These are phyloP conservation scores for Cladosporium sp. DNA, from an alignment of 2,329 filamentous ascomycete genomes.

Conservation along the genomic window DNA sequence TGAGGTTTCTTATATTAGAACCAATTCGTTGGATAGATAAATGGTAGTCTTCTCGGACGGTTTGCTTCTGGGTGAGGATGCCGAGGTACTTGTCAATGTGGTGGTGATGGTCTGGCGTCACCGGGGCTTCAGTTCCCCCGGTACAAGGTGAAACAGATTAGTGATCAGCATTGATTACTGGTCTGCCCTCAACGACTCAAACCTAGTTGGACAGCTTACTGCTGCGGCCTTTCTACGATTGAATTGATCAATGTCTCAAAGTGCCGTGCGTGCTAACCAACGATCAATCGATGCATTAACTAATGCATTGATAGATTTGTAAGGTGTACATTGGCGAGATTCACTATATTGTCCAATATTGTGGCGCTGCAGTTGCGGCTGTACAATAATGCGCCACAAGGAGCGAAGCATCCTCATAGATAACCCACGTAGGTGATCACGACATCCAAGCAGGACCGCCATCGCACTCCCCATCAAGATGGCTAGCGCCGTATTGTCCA, in stretches of 20 bases:
- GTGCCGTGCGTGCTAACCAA: neutral
- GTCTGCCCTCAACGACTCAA: neutral
- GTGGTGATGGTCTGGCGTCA: neutral
- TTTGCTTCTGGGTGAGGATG: neutral
- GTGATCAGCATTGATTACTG: neutral
- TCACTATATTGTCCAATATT: too few species aligned
- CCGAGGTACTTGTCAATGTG: neutral
- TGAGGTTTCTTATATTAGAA: neutral
- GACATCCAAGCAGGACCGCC: neutral
- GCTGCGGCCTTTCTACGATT: neutral
- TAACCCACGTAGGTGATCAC: too few species aligned
- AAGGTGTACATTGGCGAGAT: too few species aligned
- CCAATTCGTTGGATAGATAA: neutral
- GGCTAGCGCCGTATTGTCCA: neutral
- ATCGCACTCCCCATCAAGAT: neutral
- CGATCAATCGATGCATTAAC: neutral
- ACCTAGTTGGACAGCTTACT: neutral
- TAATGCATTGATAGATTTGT: neutral
- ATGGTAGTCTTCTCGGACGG: neutral
- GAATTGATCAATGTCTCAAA: neutral
- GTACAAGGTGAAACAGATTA: neutral
- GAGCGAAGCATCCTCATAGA: too few species aligned
- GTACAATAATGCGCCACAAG: too few species aligned
- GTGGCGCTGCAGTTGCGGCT: too few species aligned
- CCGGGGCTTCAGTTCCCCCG: neutral